Evolutionary conservation across 208 protist genomes (phyloP).

Genomic region (Herpetomonas muscarum): DNA sequence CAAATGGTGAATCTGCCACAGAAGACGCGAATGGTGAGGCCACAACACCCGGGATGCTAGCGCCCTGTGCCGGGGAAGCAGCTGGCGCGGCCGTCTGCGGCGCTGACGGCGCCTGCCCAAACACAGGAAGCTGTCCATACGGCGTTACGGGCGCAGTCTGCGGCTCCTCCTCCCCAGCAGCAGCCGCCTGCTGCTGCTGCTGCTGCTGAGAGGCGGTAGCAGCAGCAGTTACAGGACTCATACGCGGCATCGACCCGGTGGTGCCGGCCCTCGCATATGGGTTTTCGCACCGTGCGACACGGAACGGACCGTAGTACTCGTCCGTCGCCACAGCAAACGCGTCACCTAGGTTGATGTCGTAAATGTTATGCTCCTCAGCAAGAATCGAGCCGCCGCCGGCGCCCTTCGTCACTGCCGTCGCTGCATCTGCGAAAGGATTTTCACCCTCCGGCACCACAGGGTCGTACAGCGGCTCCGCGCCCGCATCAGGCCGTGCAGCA

Average conservation of each 20-base stretch:
- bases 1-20: slow-evolving; percentile 21
- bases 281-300: slow-evolving; percentile 36
- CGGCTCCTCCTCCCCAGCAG: slow-evolving; percentile 17
- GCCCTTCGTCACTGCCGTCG: not conserved
- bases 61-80: slow-evolving; percentile 1
- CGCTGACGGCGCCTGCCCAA: slow-evolving; percentile 40
- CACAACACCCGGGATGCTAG: slow-evolving; percentile 20
- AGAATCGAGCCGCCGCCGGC: not conserved
- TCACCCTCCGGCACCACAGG: slow-evolving; percentile 34
- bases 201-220: not conserved
- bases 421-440: slow-evolving; percentile 34
- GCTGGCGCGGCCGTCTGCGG: not conserved
- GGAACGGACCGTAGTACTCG: slow-evolving; percentile 39
- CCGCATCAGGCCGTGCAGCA: slow-evolving; percentile 46
- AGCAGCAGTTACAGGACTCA: too few species aligned
- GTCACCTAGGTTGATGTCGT: slow-evolving; percentile 22
- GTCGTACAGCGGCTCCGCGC: slow-evolving; percentile 43
- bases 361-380: slow-evolving; percentile 6
- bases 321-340: slow-evolving; percentile 51
- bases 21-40: slow-evolving; percentile 55
- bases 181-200: slow-evolving; percentile 6
- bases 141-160: slow-evolving; percentile 56
- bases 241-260: not conserved
- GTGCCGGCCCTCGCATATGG: slow-evolving; percentile 29
- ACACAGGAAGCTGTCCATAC: slow-evolving; percentile 78